Base-by-base conservation (phyloP, 177 flowering plant species). In the Tripterygium wilfordii region DNA sequence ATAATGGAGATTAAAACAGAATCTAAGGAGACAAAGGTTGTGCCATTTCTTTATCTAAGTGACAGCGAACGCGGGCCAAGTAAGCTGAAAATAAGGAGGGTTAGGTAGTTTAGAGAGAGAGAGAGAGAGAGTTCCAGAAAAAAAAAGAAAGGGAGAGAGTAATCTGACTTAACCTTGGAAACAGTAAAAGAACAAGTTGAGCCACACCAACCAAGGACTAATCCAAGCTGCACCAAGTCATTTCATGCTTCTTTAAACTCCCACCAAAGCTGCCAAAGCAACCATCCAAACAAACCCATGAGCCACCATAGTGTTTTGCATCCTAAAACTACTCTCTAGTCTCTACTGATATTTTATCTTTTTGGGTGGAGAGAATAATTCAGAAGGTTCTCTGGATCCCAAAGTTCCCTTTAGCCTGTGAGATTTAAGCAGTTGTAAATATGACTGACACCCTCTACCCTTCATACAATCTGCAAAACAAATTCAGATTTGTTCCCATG, bases 81-180 rank as follows among this genome's bases (percentile, higher is more conserved):
- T 44, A 35, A 31, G 43, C 23, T 32, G 48, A 45, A 28, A 33
- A 10, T 37, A 58, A 38, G 49, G 42, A 18, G 26, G 2, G 18
- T 16, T 9, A 17, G n/a, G 48, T 16, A 55, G 70, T 68, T 62
- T 20, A 24, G 43, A 19, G 44, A 43, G 22, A 44, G 64, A 51
- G 45, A 55, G 35, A 22, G 37, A 8, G 55, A 4, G 36, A 22
- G 49, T 60, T 53, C 62, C 23, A 61, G n/a, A n/a, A n/a, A 24
- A 40, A 19, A 41, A 43, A 19, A 44, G 64, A 51, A 44, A 55
- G 35, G 19, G 37, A 8, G 55, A 4, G 36, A 22, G 49, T 43
- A 2, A 1, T 26, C 57, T 67, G 51, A 61, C 48, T 61, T 62
- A 65, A n/a, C 65, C 49, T 66, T 53, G 77, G 66, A 61, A 62